These are phyloP conservation scores for Boletus sp. DNA, from an alignment of 768 basidiomycete genomes.

Conservation along the genomic window DNA sequence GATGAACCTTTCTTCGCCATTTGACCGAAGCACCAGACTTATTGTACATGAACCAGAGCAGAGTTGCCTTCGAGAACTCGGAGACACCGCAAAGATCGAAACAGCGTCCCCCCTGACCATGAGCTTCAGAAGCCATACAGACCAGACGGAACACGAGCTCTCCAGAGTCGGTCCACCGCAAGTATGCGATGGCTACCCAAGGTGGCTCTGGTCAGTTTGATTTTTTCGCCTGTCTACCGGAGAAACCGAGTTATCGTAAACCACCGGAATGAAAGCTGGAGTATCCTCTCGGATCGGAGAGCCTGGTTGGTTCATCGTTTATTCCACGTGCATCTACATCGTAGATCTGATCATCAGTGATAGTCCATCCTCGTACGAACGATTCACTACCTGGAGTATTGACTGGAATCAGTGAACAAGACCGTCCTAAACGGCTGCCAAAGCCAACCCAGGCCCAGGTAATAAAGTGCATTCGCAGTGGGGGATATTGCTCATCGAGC, in stretches of 20 bases:
- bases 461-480: background rate
- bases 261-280: background rate
- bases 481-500: background rate
- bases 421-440: background rate
- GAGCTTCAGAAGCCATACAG: background rate
- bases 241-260: background rate
- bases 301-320: background rate
- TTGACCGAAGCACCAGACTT: background rate
- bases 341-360: slow-evolving; percentile 4
- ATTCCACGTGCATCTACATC: background rate
- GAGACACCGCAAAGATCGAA: background rate
- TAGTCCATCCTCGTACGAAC: no score
- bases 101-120: background rate
- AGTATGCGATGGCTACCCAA: background rate
- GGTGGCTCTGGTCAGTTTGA: background rate
- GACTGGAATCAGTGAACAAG: background rate
- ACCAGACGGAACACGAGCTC: no score
- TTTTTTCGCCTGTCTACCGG: background rate
- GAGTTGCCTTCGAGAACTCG: background rate
- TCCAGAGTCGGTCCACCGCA: background rate
- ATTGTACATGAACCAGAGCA: background rate
- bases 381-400: background rate
- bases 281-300: background rate
- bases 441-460: background rate
- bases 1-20: background rate